Percentiles rank a stretch among this genome's conserved stretches.
phyloP scores from a whole-genome alignment of 2,329 filamentous ascomycete genomes.

The Cryphonectria japonica region DNA sequence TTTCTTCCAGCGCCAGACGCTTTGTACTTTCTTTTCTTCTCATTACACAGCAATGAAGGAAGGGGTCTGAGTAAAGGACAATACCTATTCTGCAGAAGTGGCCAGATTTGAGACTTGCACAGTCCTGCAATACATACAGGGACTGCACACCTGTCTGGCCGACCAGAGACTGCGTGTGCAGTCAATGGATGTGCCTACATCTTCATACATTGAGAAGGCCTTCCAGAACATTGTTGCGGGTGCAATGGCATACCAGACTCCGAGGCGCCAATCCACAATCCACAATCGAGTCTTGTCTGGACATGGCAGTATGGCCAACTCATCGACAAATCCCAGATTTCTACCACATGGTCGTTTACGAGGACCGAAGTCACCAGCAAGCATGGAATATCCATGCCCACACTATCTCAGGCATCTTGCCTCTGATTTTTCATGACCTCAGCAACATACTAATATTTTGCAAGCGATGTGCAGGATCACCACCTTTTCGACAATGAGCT shows the following conservation, averaged over 20 bases:
- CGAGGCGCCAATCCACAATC: not conserved
- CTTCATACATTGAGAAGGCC: not conserved
- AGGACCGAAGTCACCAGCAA: not conserved
- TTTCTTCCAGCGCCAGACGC: constrained; percentile 1
- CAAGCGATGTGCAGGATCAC: constrained; percentile 17
- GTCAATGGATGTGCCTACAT: not conserved
- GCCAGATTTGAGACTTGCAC: not conserved
- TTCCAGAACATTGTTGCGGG: not conserved
- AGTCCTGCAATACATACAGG: not conserved
- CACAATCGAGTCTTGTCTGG: not conserved
- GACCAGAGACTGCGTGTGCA: not conserved
- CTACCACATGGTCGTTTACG: not conserved
- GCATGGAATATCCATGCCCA: not conserved
- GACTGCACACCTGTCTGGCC: not conserved
- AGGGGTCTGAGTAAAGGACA: not conserved
- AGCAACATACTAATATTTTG: constrained; percentile 15
- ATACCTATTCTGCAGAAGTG: not conserved
- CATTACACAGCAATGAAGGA: not conserved
- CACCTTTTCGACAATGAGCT: not conserved
- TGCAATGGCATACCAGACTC: not conserved
- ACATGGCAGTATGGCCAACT: not conserved
- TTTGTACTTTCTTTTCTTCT: not conserved
- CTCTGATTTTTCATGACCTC: constrained; percentile 13
- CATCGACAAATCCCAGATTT: not conserved
- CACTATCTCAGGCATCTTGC: constrained; percentile 3